Conservation (phyloP, 768 basidiomycete genomes). For the Phanerochaete carnosa region DNA sequence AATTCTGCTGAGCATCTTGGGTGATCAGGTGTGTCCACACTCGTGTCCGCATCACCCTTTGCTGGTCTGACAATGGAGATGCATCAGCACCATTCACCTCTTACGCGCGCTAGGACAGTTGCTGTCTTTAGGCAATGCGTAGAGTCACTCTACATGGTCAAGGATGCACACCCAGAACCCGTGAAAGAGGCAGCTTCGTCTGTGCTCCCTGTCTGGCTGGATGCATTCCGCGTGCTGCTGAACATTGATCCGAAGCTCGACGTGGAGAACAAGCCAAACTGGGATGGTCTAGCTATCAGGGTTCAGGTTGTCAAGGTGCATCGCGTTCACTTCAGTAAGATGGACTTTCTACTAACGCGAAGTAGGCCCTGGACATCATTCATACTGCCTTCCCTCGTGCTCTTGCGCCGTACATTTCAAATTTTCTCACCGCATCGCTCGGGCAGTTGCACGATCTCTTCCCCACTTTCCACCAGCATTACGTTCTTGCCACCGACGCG, state of each 20-base stretch:
- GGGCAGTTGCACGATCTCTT: constrained; percentile 57
- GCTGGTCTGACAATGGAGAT: too few relatives aligned
- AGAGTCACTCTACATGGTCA: constrained; percentile 89
- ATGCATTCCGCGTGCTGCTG: constrained; percentile 79
- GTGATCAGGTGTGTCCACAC: constrained; percentile 51
- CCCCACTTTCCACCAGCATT: constrained; percentile 58
- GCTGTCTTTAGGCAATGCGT: constrained; percentile 90
- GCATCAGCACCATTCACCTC: constrained; percentile 54
- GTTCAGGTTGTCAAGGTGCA: constrained; percentile 84
- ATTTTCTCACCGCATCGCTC: constrained; percentile 57
- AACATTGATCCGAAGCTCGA: constrained; percentile 62
- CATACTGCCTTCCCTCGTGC: constrained; percentile 79
- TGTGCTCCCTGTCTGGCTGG: constrained; percentile 89
- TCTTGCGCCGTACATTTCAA: constrained; percentile 58
- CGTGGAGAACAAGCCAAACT: constrained; percentile 52
- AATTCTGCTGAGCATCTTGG: constrained; percentile 76
- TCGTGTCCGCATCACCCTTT: not conserved
- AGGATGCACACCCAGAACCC: constrained; percentile 85
- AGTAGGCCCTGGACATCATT: constrained; percentile 74
- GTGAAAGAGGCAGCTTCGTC: constrained; percentile 79
- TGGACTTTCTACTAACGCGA: not conserved
- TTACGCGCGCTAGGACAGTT: constrained; percentile 83
- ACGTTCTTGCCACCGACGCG: constrained; percentile 52
- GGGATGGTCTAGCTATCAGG: constrained; percentile 80
- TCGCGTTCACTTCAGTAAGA: not conserved